Base-by-base conservation (phyloP, 331 rosid genomes). In the Quercus tomentella region DNA sequence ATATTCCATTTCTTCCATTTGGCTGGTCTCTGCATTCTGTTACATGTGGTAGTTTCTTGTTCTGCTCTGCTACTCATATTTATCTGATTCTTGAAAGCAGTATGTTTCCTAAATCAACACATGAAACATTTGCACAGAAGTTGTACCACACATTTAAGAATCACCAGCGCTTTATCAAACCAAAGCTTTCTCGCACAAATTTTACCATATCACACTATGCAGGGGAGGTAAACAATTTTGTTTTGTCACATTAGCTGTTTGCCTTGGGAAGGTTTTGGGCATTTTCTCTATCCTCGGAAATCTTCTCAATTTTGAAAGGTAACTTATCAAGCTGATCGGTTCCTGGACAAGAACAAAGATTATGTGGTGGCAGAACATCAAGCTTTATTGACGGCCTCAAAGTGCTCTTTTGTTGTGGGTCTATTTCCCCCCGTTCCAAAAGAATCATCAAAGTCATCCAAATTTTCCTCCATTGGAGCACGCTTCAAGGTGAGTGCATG, bases 61-160 rank as follows among this genome's bases (percentile, higher is more conserved):
- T 49, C 54, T 49, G 1, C 54, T 12, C 54, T 49, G 54, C 54
- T 49, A 49, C 4, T 49, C 5, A 49, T 49, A 49, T 10, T 49
- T 49, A 49, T 49, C 54, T 49, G 54, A 49, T 49, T 49, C 54
- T 49, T 12, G 54, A 49, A 65, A 22, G 58, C 97, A 95, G 99
- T 79, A 95, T 95, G 99, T 95, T 95, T 85, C 99, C 99, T 23
- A 95, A 93, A 88, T 95, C 99, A 41, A 90, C 97, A 18, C 99
- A 95, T 73, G 99, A 95, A 90, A 95, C 99, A 23, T 95, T 95
- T 69, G 82, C 97, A 80, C 98, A 94, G 89, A 94, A 94, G 85
- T 84, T 92, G 83, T 94, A 94, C 84, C 98, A 95, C 88, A 95
- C 98, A 62, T 93, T 95, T 91, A 89, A 89, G 83, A 91, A 82